Conservation (phyloP, 2,329 filamentous ascomycete genomes). For the Cytospora paraplurivora region DNA sequence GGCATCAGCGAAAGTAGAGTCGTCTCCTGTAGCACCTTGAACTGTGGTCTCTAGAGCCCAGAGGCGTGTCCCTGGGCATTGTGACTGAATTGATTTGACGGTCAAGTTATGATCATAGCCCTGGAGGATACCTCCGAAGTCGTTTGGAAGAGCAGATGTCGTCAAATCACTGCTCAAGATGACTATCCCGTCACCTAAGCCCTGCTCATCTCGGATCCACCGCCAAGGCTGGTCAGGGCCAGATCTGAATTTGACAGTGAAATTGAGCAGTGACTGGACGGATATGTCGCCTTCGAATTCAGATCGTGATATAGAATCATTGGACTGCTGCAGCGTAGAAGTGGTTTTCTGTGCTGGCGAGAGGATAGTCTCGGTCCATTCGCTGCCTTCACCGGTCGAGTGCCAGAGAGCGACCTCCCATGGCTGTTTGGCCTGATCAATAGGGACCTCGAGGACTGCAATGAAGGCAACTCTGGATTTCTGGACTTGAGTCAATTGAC, state of each 20-base stretch:
- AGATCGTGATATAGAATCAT: conserved; percentile 41
- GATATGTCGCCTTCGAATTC: conserved; percentile 58
- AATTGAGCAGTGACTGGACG: conserved; percentile 55
- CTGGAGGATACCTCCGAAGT: conserved; percentile 58
- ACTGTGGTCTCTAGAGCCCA: conserved; percentile 67
- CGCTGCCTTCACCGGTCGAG: conserved; percentile 48
- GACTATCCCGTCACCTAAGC: conserved; percentile 63
- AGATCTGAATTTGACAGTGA: conserved; percentile 72
- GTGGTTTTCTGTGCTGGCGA: conserved; percentile 40
- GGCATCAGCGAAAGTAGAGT: conserved; percentile 59
- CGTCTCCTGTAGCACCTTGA: conserved; percentile 55
- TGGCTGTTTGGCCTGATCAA: conserved; percentile 52
- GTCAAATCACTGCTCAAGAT: conserved; percentile 49
- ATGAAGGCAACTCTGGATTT: conserved; percentile 58
- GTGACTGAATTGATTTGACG: conserved; percentile 59
- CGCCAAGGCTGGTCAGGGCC: conserved; percentile 59
- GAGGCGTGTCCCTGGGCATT: conserved; percentile 68
- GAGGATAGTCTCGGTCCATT: conserved; percentile 57
- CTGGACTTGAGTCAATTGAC: conserved; percentile 67
- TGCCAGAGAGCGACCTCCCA: conserved; percentile 82
- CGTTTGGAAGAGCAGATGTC: conserved; percentile 38
- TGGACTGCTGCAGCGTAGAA: conserved; percentile 52
- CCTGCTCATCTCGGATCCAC: conserved; percentile 69
- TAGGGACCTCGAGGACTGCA: conserved; percentile 68
- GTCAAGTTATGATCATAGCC: conserved; percentile 58